Evolutionary conservation across 2,329 filamentous ascomycete genomes (phyloP).

Genomic region (Fusarium sp.): DNA sequence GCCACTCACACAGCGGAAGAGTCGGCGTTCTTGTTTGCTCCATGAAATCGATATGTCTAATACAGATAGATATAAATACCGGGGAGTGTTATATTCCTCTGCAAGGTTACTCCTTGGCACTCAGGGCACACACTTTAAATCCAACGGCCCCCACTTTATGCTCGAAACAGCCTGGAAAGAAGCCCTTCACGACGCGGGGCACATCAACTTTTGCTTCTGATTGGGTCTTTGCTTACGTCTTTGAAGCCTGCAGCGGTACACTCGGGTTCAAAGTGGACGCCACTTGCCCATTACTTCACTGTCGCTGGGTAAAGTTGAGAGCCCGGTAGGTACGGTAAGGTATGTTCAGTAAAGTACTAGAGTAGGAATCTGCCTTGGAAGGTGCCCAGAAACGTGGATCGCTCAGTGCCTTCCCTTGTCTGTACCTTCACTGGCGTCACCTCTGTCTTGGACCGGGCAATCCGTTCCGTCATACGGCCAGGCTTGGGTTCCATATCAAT

Average conservation of each 20-base stretch:
- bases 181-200: slow-evolving; percentile 26
- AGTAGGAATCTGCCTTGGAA: slow-evolving; percentile 31
- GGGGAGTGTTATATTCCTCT: neutral
- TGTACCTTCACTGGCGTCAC: slow-evolving; percentile 34
- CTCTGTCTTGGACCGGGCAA: slow-evolving; percentile 21
- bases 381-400: slow-evolving; percentile 24
- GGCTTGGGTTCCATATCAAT: slow-evolving; percentile 4
- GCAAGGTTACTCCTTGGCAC: slow-evolving; percentile 19
- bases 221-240: slow-evolving; percentile 18
- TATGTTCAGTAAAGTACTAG: neutral
- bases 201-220: slow-evolving; percentile 12
- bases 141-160: slow-evolving; percentile 20
- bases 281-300: slow-evolving; percentile 25
- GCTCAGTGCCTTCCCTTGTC: slow-evolving; percentile 28
- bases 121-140: slow-evolving; percentile 19
- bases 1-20: neutral
- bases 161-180: slow-evolving; percentile 10
- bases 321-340: neutral
- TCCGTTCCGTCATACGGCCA: slow-evolving; percentile 29
- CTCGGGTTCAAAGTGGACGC: neutral
- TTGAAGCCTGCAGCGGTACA: slow-evolving; percentile 6
- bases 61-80: neutral
- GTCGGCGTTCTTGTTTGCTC: neutral
- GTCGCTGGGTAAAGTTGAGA: neutral
- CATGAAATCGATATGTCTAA: neutral